Base-by-base conservation (phyloP, 331 rosid genomes). In the Cucumis variabilis region DNA sequence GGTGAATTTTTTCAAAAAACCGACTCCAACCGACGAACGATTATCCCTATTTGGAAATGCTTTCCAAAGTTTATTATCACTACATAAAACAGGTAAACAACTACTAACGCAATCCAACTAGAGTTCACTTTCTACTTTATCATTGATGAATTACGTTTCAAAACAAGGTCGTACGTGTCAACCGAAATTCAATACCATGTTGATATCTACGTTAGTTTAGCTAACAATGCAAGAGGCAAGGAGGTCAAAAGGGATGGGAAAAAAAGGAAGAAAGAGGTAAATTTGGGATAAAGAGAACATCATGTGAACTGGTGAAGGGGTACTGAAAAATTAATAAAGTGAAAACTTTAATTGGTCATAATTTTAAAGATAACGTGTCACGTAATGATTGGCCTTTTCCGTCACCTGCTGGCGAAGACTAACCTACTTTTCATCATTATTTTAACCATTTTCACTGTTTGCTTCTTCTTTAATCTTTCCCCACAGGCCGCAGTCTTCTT, bases 361-460 rank as follows among this genome's bases (percentile, higher is more conserved):
- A n/a, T 78, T 78, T 13, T 9, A 73, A 78, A 27, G 33, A 24
- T 37, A 37, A 2, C 83, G 65, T 78, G 83, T 16, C 83, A 78
- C 11, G 1, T 1, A 12, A 75, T 46, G 12, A 75, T 75, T 75
- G 58, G 81, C 2, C 20, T 23, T 37, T 6, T 78, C 2, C 33
- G 10, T 44, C 62, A 46, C 82, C 60, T 2, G 41, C 83, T 13
- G 65, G 41, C 83, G 30, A n/a, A 7, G 65, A 23, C 83, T 23
- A 78, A 50, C 65, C 53, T 6, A 24, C 65, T 51, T 51, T 78
- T 25, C 65, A 24, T 24, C 66, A 78, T 76, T n/a, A 76, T 76
- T 76, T 76, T 46, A 76, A 76, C 62, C 62, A 21, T 48, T 48
- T 14, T 48, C 83, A 78, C 65, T n/a, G 65, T 78, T 78, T 74